Evolutionary conservation across 345 rosid genomes (phyloP).

Genomic region (Eucalyptus albens): DNA sequence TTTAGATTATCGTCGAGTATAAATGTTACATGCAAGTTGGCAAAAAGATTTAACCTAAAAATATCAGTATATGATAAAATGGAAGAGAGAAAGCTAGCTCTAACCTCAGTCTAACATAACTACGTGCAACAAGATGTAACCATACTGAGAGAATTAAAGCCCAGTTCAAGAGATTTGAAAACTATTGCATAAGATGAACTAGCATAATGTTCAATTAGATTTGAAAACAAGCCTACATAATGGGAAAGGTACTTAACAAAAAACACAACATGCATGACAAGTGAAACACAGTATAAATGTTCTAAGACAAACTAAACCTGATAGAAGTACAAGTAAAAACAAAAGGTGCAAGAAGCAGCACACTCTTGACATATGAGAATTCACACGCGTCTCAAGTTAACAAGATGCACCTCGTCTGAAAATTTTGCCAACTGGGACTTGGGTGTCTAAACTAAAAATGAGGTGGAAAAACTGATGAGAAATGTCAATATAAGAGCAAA

Average conservation of each 20-base stretch:
- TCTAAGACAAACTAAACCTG: background rate
- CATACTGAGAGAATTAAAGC: background rate
- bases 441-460: background rate
- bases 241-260: background rate
- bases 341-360: background rate
- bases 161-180: background rate
- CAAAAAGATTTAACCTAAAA: background rate
- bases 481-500: background rate
- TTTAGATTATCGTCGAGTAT: background rate
- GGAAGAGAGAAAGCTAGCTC: background rate
- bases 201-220: too few species aligned
- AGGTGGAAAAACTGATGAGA: background rate
- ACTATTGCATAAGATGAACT: background rate
- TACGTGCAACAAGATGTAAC: background rate
- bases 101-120: background rate
- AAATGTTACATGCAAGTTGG: background rate
- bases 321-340: background rate
- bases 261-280: background rate
- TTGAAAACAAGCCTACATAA: background rate
- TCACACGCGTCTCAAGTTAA: background rate
- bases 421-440: background rate
- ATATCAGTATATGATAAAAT: background rate
- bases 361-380: background rate
- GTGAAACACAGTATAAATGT: background rate
- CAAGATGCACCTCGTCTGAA: background rate